phyloP scores from a whole-genome alignment of 805 yeast species.

The Saturnispora sanitii region DNA sequence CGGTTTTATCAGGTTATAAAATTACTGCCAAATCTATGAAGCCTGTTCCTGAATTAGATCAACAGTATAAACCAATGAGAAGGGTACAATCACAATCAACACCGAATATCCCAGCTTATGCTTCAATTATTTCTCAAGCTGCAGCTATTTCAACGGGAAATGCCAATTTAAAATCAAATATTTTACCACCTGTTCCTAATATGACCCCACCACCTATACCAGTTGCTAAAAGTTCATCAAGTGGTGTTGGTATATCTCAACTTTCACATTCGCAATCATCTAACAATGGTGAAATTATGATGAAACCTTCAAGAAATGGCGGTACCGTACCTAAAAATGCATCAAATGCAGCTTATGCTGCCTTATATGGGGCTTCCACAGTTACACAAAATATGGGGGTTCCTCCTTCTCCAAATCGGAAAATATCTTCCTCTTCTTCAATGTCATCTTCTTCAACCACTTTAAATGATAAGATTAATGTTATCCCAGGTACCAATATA shows the following conservation, averaged over 20 bases:
- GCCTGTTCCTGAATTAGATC: constrained; percentile 49
- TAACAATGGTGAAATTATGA: background rate
- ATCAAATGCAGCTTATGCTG: constrained; percentile 7
- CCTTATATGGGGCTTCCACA: constrained; percentile 3
- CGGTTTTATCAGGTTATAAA: constrained; percentile 62
- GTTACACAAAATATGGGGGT: background rate
- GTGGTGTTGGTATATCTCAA: background rate
- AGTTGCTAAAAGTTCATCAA: background rate
- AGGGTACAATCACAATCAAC: constrained; percentile 1
- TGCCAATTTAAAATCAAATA: too few species aligned
- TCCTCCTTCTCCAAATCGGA: background rate
- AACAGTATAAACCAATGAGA: constrained; percentile 15
- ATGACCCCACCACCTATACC: background rate
- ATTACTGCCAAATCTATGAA: constrained; percentile 72
- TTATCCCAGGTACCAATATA: constrained; percentile 52
- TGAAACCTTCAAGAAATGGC: background rate
- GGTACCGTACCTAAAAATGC: constrained; percentile 1
- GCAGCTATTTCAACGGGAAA: background rate
- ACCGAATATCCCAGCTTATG: background rate
- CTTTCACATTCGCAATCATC: background rate
- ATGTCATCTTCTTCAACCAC: background rate
- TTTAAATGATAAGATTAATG: constrained; percentile 20
- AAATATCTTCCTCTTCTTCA: background rate
- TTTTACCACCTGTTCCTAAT: background rate
- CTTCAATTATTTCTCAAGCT: background rate